Base-by-base conservation (phyloP, 139 green algal genomes). In the Chlamydomonas sp. region DNA sequence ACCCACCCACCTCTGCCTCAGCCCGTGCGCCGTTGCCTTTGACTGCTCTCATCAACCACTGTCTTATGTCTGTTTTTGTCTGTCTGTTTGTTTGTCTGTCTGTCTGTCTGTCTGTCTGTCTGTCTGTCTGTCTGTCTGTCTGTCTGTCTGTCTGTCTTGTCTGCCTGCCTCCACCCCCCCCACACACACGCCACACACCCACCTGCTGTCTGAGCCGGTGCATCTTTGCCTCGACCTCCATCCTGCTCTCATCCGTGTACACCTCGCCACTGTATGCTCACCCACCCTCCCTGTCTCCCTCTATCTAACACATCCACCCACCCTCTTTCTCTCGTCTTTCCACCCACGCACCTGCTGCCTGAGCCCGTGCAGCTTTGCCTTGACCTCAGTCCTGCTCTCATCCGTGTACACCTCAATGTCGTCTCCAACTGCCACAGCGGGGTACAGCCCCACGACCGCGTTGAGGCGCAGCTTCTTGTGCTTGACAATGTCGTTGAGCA, bases 371-470 rank as follows among this genome's bases (percentile, higher is more conserved):
- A 96, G 86, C 65, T 76, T 84, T 47, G 61, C 73, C 37, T 43
- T 48, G 29, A 87, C 81, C 30, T 66, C 36, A 30, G 35, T 70
- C 20, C 85, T 62, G n/a, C 48, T 76, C 58, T 97, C 91, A 65
- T 91, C 87, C 16, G 63, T 47, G 58, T 90, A 94, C 64, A 97
- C 69, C 78, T 96, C 83, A 58, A 99, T 95, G 77, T 98, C 93
- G 48, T 99, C 94, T 24, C 93, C 94, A 2, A 91, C 85, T 4
- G 91, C 68, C 71, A 95, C 93, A 16, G 93, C 93, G 13, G 94
- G 87, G 77, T 88, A 99, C 49, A 99, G 70, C 43, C 91, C 94
- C 24, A 97, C 77, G 1, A 96, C 82, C 47, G 85, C 94, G 43
- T 89, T 85, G 43, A 97, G 74, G 8, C 36, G 69, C 26, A 99